Conservation (phyloP, 805 yeast genomes). For the Diddensiella santjacobensis region DNA sequence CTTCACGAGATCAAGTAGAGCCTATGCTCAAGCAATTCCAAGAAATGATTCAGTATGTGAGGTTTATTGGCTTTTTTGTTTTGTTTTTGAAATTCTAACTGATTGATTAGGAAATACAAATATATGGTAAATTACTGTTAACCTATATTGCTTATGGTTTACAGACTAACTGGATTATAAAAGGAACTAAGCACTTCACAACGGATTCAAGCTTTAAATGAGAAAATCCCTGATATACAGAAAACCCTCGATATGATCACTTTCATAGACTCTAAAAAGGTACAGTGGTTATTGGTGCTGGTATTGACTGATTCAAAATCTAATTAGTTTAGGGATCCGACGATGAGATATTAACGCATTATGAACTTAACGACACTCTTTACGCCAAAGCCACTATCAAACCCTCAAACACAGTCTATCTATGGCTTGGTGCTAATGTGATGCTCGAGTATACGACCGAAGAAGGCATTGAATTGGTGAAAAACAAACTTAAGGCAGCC, state of each 20-base stretch:
- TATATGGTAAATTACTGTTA: constrained; percentile 76
- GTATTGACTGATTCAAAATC: too few relatives aligned
- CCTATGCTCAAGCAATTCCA: constrained; percentile 70
- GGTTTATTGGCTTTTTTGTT: not conserved
- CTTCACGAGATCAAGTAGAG: constrained; percentile 66
- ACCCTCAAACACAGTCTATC: constrained; percentile 60
- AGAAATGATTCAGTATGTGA: constrained; percentile 60
- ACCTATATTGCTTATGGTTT: too few relatives aligned
- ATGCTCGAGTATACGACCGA: constrained; percentile 91
- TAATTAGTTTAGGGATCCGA: constrained; percentile 33
- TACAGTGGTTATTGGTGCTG: too few relatives aligned
- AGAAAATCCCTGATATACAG: constrained; percentile 86
- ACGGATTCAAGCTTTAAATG: constrained; percentile 44
- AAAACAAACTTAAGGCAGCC: constrained; percentile 60
- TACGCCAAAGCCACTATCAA: constrained; percentile 77
- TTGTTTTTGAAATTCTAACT: not conserved
- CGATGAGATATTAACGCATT: constrained; percentile 63
- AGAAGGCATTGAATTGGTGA: constrained; percentile 75
- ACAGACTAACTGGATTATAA: constrained; percentile 9
- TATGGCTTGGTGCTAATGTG: constrained; percentile 98
- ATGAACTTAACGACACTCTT: constrained; percentile 89
- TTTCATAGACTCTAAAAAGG: constrained; percentile 49
- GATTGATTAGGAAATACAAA: constrained; percentile 69
- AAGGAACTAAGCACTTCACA: constrained; percentile 40
- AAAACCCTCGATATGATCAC: constrained; percentile 75